Conservation (phyloP, 176 grass and related monocot genomes). For the Bolboschoenus planiculmis region DNA sequence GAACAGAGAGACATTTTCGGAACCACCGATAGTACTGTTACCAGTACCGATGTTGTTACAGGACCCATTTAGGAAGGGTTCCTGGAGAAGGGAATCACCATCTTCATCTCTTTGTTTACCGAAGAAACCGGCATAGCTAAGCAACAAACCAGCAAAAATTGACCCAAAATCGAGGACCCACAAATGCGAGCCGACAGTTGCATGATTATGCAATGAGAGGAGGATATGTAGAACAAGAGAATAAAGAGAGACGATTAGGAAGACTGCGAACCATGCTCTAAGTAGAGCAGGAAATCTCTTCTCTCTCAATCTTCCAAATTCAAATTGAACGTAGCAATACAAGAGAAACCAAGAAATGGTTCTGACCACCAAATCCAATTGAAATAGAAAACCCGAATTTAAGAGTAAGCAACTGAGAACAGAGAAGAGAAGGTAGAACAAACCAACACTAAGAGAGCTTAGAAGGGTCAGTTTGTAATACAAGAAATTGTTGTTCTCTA, state of each 20-base stretch:
- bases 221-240: slow-evolving; percentile 24
- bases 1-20: slow-evolving; percentile 28
- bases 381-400: not conserved
- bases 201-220: not conserved
- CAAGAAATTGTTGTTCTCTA: slow-evolving; percentile 9
- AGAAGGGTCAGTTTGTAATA: slow-evolving; percentile 21
- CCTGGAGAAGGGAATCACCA: slow-evolving; percentile 25
- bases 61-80: slow-evolving; percentile 64
- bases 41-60: not conserved
- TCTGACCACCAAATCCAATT: slow-evolving; percentile 36
- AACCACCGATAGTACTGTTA: not conserved
- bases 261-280: slow-evolving; percentile 63
- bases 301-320: slow-evolving; percentile 29
- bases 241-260: slow-evolving; percentile 40
- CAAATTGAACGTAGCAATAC: slow-evolving; percentile 41
- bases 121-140: slow-evolving; percentile 36
- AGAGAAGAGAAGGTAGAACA: slow-evolving; percentile 20
- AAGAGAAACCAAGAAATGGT: slow-evolving; percentile 53
- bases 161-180: slow-evolving; percentile 57
- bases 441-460: slow-evolving; percentile 25
- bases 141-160: slow-evolving; percentile 11
- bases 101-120: slow-evolving; percentile 16
- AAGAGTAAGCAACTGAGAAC: slow-evolving; percentile 29
- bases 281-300: slow-evolving; percentile 42
- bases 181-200: not conserved